A percentile compares a stretch with the other conserved stretches of the same genome.
These are phyloP conservation scores for Lyophyllum shimeji DNA, from an alignment of 768 basidiomycete species.

Conservation along the genomic window DNA sequence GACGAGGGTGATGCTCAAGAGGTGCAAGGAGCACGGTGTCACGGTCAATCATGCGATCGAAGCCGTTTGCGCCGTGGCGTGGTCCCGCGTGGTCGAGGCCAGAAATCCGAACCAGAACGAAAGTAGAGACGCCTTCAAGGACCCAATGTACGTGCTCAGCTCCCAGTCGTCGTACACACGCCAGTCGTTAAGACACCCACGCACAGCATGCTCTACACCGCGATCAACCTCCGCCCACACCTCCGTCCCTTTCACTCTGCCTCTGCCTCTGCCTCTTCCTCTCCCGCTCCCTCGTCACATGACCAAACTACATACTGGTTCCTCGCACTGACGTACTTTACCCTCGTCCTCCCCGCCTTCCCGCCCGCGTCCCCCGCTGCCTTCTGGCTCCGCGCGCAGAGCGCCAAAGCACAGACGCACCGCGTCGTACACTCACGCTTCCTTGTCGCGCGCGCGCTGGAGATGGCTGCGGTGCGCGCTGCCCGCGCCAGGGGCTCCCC, in stretches of 20 bases:
- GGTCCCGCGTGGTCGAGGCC: constrained; percentile 34
- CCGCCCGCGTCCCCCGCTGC: constrained; percentile 37
- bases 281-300: constrained; percentile 10
- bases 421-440: constrained; percentile 49
- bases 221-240: constrained; percentile 61
- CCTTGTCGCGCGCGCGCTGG: constrained; percentile 45
- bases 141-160: constrained; percentile 18
- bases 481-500: constrained; percentile 25
- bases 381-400: constrained; percentile 61
- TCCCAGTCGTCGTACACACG: too few species aligned
- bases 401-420: constrained; percentile 51
- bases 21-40: constrained; percentile 57
- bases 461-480: constrained; percentile 51
- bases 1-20: constrained; percentile 48
- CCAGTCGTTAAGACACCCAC: neutral
- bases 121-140: constrained; percentile 23
- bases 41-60: constrained; percentile 62
- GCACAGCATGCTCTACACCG: constrained; percentile 64
- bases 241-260: constrained; percentile 31
- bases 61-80: constrained; percentile 58
- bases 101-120: neutral
- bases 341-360: constrained; percentile 63
- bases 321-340: constrained; percentile 63
- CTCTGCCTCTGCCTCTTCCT: constrained; percentile 5
- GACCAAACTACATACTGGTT: constrained; percentile 54